Base-by-base conservation (phyloP, 805 yeast species). In the Yarrowia porcina region DNA sequence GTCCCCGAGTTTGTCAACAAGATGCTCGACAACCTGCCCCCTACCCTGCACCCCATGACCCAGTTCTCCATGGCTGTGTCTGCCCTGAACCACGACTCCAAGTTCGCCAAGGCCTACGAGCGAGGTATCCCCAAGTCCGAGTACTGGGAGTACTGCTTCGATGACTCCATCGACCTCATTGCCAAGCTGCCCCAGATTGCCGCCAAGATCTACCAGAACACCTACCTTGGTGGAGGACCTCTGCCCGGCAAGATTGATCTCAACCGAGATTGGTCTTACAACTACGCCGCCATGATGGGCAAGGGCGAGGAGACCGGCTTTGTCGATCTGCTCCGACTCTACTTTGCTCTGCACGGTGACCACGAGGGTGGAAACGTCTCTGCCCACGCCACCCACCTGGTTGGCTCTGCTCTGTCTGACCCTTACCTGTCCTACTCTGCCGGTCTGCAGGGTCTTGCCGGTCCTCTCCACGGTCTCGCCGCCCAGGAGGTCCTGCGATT, bases 341-440 rank as follows among this genome's bases (percentile, higher is more conserved):
- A 88, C 81, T 76, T 88, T 72, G 84, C 93, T 66, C 85, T 88
- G 73, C 96, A 88, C 80, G 83, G 90, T 63, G 96, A 88, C 75
- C 96, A 88, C 79, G 96, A 88, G 80, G 96, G 94, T 78, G 94
- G 94, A 76, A 88, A 88, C 73, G 94, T 88, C 65, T 85, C 90
- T 66, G 94, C 94, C 54, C 94, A 88, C 79, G 85, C 94, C 67
- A 88, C 94, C 64, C 93, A 88, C 77, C 78, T 88, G 73, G 94
- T 88, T 66, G 94, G 94, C 70, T 87, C 92, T 11, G 92, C 94
- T 44, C 79, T 88, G 67, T 83, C 90, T 30, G 86, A 89, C 47
- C 93, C 94, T 71, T 88, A 79, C 81, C 79, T 88, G 66, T 86
- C 92, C 41, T 79, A 85, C 65, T 86, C 94, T 63, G 92, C 94